Evolutionary conservation across 805 yeast genomes (phyloP), one percentile per base, ranked within the genome.

Genomic region (Pichia occidentalis): DNA sequence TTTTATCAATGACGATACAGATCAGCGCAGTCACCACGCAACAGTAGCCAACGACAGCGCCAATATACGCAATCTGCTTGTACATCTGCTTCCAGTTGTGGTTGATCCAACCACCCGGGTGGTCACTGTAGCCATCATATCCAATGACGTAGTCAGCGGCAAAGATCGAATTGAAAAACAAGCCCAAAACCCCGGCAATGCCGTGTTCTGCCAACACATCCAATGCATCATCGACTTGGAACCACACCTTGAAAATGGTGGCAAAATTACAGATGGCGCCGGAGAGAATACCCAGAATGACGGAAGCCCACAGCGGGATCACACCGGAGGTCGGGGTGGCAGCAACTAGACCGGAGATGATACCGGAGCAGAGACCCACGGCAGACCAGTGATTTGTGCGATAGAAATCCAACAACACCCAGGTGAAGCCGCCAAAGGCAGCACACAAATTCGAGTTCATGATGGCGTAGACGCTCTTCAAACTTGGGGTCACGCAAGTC

Each of bases 141-240:
- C 95, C 96, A 45, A 90, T 74, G 37, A 92, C 94, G 60, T 85
- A 82, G 39, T 82, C 74, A 6, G 88, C 85, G 12, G 85, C 97
- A 56, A 92, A 88, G 1, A 90, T 56, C 0, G 85, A 96, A 56
- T 86, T 87, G 65, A 86, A 87, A n/a, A 90, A 41, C 33, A 88
- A 68, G 0, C 98, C 97, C 32, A 90, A 71, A 32, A 88, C 71
- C 23, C 98, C 98, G 0, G 97, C 97, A 51, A 90, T 71, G 34
- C 96, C 97, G 79, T 90, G 98, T 75, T 90, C 97, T n/a, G 97
- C 97, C 57, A 90, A 71, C 36, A 87, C 78, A 80, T 92, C 97
- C 51, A 92, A 66, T 2, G 96, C 80, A 64, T 90, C 98, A 60
- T 92, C 97, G 36, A 90, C 87, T 42, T 73, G 71, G 32, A 83